Evolutionary conservation across 2,329 filamentous ascomycete genomes (phyloP).

Genomic region (Davidsoniella australis): DNA sequence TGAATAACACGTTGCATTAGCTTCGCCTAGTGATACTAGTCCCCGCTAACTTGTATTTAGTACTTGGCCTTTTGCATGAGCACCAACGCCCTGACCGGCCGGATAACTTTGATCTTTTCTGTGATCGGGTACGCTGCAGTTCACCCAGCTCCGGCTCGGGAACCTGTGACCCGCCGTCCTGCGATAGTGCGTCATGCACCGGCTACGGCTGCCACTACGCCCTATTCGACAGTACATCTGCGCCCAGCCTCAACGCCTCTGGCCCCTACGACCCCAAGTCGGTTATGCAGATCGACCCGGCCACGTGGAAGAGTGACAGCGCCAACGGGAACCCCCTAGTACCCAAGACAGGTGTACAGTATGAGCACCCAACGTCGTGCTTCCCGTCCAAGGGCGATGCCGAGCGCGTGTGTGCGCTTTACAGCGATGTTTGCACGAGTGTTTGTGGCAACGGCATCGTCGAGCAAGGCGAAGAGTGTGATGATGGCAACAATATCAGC

Average conservation of each 20-base stretch:
- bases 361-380: not conserved
- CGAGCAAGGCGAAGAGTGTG: slow-evolving; percentile 5
- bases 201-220: slow-evolving; percentile 12
- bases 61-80: slow-evolving; percentile 8
- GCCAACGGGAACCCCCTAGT: not conserved
- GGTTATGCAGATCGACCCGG: slow-evolving; percentile 10
- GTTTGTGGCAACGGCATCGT: slow-evolving; percentile 10
- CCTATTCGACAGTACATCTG: not conserved
- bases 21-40: not conserved
- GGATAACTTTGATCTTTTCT: slow-evolving; percentile 4
- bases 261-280: slow-evolving; percentile 8
- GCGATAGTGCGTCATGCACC: slow-evolving; percentile 4
- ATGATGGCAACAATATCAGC: slow-evolving; percentile 3
- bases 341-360: not conserved
- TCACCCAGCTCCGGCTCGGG: not conserved
- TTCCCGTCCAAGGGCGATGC: slow-evolving; percentile 4
- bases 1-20: too few species aligned
- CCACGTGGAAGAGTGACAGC: not conserved
- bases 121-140: slow-evolving; percentile 6
- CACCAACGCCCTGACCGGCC: slow-evolving; percentile 8
- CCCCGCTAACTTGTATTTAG: not conserved
- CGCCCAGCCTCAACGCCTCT: not conserved
- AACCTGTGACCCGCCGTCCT: not conserved
- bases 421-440: not conserved
- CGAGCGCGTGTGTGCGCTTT: slow-evolving; percentile 6